Evolutionary conservation across 1,139 yeast genomes (phyloP), one percentile per base, ranked within the genome.

Genomic region (Blastobotrys apis): DNA sequence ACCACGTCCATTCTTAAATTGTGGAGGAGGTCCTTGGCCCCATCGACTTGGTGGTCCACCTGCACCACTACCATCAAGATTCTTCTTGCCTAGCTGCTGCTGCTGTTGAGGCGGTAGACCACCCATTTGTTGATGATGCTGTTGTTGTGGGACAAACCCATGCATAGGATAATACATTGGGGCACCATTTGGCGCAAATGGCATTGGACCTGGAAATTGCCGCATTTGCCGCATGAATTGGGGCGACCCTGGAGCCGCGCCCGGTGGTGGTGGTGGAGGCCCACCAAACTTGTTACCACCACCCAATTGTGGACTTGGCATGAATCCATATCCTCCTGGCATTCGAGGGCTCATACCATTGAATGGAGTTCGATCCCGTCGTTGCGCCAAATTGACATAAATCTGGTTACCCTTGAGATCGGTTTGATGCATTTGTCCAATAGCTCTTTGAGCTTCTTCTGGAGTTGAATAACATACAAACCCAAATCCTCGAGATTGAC

Each of bases 321-420:
- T 16, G n/a, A n/a, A n/a, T 23, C 26, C 26, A 23, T 6, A 63
- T 76, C 80, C 56, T 81, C 81, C 75, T 80, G 80, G 67, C 22
- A 38, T 31, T 23, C 31, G 9, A 12, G 41, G 35, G 21, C 25
- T 37, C 22, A 33, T 9, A 3, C 15, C 36, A 20, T 33, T 33
- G n/a, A 33, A 17, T 25, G 20, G 17, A 13, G 19, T n/a, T n/a
- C 81, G 88, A 61, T 85, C 95, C 70, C 83, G 84, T 68, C 94
- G 81, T 75, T 86, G 95, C 59, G 97, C 97, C 65, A 86, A 78
- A 52, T 95, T 95, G 68, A 88, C 97, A 64, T 84, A 86, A 63
- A 88, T 77, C 63, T 88, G 90, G 71, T 86, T 84, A 63, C 94
- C 94, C 61, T 80, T 78, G 59, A 85, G 77, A 78, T 82, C 80